phyloP scores from a whole-genome alignment of 75 land plant species.

The Cryptomeria japonica region DNA sequence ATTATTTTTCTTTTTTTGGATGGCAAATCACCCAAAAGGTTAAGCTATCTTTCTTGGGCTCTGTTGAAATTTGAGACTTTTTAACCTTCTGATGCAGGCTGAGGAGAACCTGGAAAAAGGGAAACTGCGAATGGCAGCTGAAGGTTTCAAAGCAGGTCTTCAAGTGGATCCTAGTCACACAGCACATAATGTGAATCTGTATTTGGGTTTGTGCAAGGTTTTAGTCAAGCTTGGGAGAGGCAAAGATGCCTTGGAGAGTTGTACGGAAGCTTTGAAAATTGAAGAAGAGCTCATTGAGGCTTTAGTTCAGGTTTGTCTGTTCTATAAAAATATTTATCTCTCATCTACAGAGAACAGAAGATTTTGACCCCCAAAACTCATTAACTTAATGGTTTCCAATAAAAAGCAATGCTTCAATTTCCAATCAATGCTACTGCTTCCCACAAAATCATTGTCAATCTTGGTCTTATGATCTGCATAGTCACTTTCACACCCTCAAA shows the following conservation, averaged over 20 bases:
- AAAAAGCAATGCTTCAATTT: slow-evolving; percentile 4
- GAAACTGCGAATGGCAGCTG: slow-evolving; percentile 87
- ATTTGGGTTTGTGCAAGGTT: slow-evolving; percentile 88
- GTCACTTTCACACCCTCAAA: not conserved
- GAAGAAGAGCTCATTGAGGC: slow-evolving; percentile 87
- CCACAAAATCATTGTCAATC: not conserved
- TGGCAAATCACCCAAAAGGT: not conserved
- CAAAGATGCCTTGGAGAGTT: slow-evolving; percentile 83
- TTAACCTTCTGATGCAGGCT: slow-evolving; percentile 54
- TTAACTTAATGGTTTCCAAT: not conserved
- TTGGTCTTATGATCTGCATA: not conserved
- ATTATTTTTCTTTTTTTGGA: not conserved
- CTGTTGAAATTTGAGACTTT: not conserved
- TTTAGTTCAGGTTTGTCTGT: slow-evolving; percentile 63
- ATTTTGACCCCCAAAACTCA: not conserved
- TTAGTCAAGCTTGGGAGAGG: slow-evolving; percentile 95
- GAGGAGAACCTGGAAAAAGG: slow-evolving; percentile 87
- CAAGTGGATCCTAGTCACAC: slow-evolving; percentile 77
- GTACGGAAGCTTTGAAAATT: slow-evolving; percentile 75
- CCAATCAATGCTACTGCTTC: not conserved
- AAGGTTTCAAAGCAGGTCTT: slow-evolving; percentile 82
- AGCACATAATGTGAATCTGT: slow-evolving; percentile 85
- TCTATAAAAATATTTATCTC: not conserved
- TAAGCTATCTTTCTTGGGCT: not conserved
- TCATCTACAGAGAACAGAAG: not conserved